Evolutionary conservation across 2,329 filamentous ascomycete species (phyloP).

Genomic region (Scedosporium dehoogii): DNA sequence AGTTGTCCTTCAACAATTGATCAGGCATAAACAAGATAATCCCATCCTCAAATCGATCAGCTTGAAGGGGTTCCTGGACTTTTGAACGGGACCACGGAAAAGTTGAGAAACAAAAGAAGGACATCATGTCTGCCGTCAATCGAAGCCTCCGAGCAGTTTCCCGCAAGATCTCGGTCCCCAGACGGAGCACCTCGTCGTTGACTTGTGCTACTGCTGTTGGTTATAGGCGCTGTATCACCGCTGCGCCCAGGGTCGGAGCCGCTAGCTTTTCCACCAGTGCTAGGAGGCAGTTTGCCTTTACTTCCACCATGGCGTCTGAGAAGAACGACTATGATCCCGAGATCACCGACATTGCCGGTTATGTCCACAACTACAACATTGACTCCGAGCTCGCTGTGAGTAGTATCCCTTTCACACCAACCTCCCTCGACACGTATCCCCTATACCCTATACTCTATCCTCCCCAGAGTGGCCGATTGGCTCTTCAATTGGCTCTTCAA

Average conservation of each 20-base stretch:
- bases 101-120: not conserved
- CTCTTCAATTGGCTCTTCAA: conserved; percentile 10
- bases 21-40: not conserved
- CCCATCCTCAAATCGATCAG: too few species aligned
- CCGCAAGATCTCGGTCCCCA: conserved; percentile 19
- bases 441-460: conserved; percentile 2
- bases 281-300: conserved; percentile 11
- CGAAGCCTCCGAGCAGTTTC: conserved; percentile 45
- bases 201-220: conserved; percentile 11
- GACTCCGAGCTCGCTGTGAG: conserved; percentile 87
- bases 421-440: not conserved
- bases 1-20: conserved; percentile 1
- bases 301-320: conserved; percentile 36
- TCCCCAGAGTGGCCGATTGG: conserved; percentile 8
- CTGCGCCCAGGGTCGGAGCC: conserved; percentile 19
- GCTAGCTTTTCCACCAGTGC: conserved; percentile 5
- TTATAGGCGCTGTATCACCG: conserved; percentile 7
- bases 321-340: conserved; percentile 71
- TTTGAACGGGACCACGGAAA: not conserved
- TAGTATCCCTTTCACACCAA: conserved; percentile 27
- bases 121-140: conserved; percentile 44
- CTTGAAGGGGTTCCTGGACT: not conserved
- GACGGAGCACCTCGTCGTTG: conserved; percentile 7
- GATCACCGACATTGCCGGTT: conserved; percentile 89
- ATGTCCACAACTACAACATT: conserved; percentile 86